Conservation (phyloP, 352 stramenopile species). For the Phytophthora aleatoria region DNA sequence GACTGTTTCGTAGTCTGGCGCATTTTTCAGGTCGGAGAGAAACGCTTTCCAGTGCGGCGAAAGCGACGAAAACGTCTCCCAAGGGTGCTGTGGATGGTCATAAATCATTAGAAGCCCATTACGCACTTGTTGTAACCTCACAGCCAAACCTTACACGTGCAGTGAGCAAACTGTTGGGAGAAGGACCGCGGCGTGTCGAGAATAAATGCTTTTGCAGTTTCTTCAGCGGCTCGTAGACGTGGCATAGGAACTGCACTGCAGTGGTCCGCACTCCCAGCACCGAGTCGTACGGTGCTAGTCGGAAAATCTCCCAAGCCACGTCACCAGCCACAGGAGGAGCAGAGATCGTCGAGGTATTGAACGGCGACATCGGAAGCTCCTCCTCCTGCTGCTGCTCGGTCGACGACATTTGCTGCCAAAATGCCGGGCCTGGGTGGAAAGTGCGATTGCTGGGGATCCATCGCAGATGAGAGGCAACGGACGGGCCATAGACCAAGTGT, state of each 20-base stretch:
- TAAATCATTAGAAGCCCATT: neutral
- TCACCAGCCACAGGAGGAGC: slow-evolving; percentile 77
- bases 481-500: slow-evolving; percentile 79
- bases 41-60: slow-evolving; percentile 68
- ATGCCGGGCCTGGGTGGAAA: slow-evolving; percentile 80
- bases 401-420: slow-evolving; percentile 42
- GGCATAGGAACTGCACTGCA: slow-evolving; percentile 76
- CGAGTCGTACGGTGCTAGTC: slow-evolving; percentile 78
- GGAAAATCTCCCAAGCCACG: slow-evolving; percentile 85
- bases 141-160: slow-evolving; percentile 41
- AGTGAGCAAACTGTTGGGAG: slow-evolving; percentile 39
- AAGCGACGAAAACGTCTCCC: slow-evolving; percentile 83
- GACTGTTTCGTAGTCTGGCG: slow-evolving; percentile 50
- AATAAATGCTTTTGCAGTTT: slow-evolving; percentile 65
- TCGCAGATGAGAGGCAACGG: slow-evolving; percentile 42
- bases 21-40: slow-evolving; percentile 51
- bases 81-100: slow-evolving; percentile 61
- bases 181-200: slow-evolving; percentile 27
- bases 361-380: neutral
- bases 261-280: slow-evolving; percentile 58
- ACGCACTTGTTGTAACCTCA: neutral
- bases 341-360: slow-evolving; percentile 63
- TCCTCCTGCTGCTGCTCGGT: neutral
- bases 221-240: slow-evolving; percentile 62
- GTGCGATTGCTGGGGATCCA: slow-evolving; percentile 77